These are phyloP conservation scores for Hirsutella thompsonii DNA, from an alignment of 2,329 filamentous ascomycete species.

Conservation along the genomic window DNA sequence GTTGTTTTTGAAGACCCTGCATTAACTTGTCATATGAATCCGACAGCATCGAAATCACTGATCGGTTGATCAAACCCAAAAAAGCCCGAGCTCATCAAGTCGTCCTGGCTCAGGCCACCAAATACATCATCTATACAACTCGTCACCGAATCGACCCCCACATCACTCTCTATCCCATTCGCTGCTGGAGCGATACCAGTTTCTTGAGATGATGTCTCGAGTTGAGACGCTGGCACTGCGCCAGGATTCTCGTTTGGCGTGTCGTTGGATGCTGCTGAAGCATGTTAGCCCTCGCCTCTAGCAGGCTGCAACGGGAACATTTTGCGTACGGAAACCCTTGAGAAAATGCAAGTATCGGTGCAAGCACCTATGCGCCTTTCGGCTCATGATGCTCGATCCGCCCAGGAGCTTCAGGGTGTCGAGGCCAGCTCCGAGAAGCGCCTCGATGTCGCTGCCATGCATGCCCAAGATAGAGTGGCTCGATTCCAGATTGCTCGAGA, in stretches of 20 bases:
- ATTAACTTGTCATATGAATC: slow-evolving; percentile 4
- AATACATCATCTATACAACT: slow-evolving; percentile 7
- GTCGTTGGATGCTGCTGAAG: too few species aligned
- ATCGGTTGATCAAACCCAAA: slow-evolving; percentile 6
- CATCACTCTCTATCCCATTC: background rate
- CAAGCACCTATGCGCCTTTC: slow-evolving; percentile 11
- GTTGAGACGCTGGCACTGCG: too few species aligned
- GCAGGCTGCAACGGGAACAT: too few species aligned
- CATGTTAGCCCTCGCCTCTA: too few species aligned
- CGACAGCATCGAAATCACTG: slow-evolving; percentile 9
- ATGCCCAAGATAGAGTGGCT: slow-evolving; percentile 1
- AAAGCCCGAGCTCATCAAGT: slow-evolving; percentile 4
- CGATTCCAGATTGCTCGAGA: slow-evolving; percentile 6
- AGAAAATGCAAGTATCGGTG: slow-evolving; percentile 7
- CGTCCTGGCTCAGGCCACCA: slow-evolving; percentile 3
- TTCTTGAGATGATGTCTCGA: too few species aligned
- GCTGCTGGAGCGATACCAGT: too few species aligned
- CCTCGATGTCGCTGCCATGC: slow-evolving; percentile 5
- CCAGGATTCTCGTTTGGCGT: too few species aligned
- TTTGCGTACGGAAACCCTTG: background rate
- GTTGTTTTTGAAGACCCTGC: too few species aligned
- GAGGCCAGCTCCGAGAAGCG: slow-evolving; percentile 4
- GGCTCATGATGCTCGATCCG: slow-evolving; percentile 10
- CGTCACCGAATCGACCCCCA: background rate
- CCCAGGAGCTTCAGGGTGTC: slow-evolving; percentile 8